Evolutionary conservation across 2,329 filamentous ascomycete species (phyloP), one percentile per base, ranked within the genome.

Genomic region (Drechslerella coelobrocha): DNA sequence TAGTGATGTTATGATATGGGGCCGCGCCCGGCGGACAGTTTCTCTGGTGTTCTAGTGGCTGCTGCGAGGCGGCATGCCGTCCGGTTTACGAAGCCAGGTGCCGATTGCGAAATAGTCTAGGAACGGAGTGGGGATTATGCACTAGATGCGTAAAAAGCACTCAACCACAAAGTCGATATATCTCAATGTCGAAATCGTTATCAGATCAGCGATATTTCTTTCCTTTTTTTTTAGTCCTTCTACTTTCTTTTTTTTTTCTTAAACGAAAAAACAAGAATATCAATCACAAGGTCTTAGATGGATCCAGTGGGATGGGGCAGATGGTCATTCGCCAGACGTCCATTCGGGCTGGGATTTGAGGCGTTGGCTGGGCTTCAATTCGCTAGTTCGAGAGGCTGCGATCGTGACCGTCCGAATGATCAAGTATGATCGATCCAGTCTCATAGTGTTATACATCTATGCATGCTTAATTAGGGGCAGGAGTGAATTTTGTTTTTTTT

Each of bases 71-170:
- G 12, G 34, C 34, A 10, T 39, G 34, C 34, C 34, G 34, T 39
- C 34, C 34, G 34, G 29, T 34, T 7, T 34, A 39, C 2, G 5
- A 10, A 14, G 34, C 34, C 34, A n/a, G 34, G 34, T 14, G 34
- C 34, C 34, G 34, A 39, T 39, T 39, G 34, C 34, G 34, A 39
- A 39, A n/a, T n/a, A n/a, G n/a, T n/a, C n/a, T n/a, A n/a, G n/a
- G n/a, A n/a, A n/a, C n/a, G n/a, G n/a, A n/a, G n/a, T n/a, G n/a
- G n/a, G n/a, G n/a, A n/a, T n/a, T n/a, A n/a, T n/a, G n/a, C n/a
- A n/a, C n/a, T n/a, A n/a, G n/a, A n/a, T n/a, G n/a, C n/a, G n/a
- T n/a, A n/a, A n/a, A n/a, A n/a, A n/a, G 29, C 7, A 34, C 29
- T 34, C 7, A 34, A 34, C 29, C 29, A n/a, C n/a, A n/a, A n/a